Percentiles rank a stretch among this genome's conserved stretches.
These are phyloP conservation scores for Verticillium dahliae DNA, from an alignment of 2,329 filamentous ascomycete genomes.

Conservation along the genomic window DNA sequence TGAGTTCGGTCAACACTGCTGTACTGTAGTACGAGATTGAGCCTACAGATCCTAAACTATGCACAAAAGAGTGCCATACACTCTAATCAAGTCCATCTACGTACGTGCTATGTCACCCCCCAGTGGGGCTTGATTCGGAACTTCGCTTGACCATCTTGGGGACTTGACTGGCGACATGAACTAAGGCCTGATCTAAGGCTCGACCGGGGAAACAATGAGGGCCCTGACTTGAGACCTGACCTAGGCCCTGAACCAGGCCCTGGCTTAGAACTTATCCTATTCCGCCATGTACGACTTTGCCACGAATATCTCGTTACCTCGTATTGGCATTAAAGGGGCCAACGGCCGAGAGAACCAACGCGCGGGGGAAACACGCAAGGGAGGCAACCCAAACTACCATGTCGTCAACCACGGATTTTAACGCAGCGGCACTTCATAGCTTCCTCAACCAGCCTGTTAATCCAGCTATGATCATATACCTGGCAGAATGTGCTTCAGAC, in stretches of 20 bases:
- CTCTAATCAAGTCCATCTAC: not conserved
- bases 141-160: not conserved
- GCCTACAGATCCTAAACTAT: too few relatives aligned
- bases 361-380: not conserved
- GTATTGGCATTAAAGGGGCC: not conserved
- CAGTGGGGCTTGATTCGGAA: too few relatives aligned
- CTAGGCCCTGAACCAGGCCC: not conserved
- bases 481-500: not conserved
- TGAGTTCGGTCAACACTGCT: too few relatives aligned
- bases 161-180: not conserved
- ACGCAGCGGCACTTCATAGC: not conserved
- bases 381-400: not conserved
- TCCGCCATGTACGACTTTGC: not conserved
- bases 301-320: not conserved
- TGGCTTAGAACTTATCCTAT: not conserved
- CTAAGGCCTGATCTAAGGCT: not conserved
- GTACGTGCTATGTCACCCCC: not conserved
- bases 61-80: too few relatives aligned
- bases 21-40: too few relatives aligned
- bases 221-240: not conserved
- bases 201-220: not conserved
- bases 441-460: not conserved
- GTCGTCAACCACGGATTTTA: not conserved
- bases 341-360: not conserved
- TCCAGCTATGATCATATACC: not conserved